Conservation (phyloP, 805 yeast genomes). For the Metschnikowia amazonensis region DNA sequence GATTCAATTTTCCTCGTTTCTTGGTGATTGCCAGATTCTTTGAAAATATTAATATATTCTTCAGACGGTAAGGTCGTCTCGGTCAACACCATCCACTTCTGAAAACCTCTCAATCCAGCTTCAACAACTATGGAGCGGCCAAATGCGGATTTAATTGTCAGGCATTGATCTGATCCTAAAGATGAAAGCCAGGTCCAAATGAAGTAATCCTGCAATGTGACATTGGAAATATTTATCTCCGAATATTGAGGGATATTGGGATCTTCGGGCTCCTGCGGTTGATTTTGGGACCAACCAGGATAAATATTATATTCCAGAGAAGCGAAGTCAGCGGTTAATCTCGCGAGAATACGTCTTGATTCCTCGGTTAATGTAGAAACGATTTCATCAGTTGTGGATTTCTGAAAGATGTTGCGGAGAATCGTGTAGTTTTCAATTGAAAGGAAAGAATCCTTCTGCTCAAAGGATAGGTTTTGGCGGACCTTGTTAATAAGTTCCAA, state of each 20-base stretch:
- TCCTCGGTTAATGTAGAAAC: conserved; percentile 68
- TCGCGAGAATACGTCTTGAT: conserved; percentile 54
- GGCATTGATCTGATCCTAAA: conserved; percentile 68
- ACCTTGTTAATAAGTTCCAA: conserved; percentile 55
- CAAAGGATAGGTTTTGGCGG: conserved; percentile 56
- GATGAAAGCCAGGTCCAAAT: conserved; percentile 90
- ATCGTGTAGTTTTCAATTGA: conserved; percentile 77
- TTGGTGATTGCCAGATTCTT: neutral
- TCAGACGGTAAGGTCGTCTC: conserved; percentile 52
- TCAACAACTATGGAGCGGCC: conserved; percentile 82
- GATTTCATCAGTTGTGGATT: conserved; percentile 49
- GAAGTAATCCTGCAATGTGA: conserved; percentile 79
- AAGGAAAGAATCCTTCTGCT: conserved; percentile 63
- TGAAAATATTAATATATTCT: conserved; percentile 29
- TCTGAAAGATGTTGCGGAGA: conserved; percentile 65
- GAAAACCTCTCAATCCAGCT: conserved; percentile 72
- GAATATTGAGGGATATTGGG: conserved; percentile 37
- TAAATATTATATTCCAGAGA: conserved; percentile 34
- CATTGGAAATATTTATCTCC: conserved; percentile 46
- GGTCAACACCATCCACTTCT: conserved; percentile 73
- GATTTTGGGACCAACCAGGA: conserved; percentile 35
- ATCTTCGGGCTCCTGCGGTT: conserved; percentile 1
- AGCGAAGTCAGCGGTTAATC: conserved; percentile 35
- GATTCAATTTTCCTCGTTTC: conserved; percentile 1
- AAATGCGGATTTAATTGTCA: conserved; percentile 59